Percentiles rank a stretch among this genome's conserved stretches.
phyloP scores from a whole-genome alignment of 23 red algal genomes.

The Rhodosorus marinus region DNA sequence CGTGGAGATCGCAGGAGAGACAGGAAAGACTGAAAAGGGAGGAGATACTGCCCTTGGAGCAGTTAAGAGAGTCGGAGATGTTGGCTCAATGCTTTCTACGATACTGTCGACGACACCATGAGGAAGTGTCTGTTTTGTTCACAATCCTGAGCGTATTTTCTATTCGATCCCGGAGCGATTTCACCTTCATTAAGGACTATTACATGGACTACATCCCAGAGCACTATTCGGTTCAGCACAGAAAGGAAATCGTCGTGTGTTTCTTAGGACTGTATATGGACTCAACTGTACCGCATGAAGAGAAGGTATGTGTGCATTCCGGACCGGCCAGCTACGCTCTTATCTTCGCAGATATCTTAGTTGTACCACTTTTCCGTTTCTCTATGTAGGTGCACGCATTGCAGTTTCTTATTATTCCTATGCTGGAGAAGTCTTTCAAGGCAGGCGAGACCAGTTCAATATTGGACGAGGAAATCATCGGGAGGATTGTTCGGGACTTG shows the following conservation, averaged over 20 bases:
- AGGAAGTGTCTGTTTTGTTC: constrained; percentile 52
- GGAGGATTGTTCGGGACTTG: constrained; percentile 34
- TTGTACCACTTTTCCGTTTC: too few species aligned
- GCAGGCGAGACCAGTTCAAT: constrained; percentile 3
- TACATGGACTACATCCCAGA: constrained; percentile 14
- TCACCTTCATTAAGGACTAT: constrained; percentile 65
- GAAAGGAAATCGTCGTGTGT: constrained; percentile 16
- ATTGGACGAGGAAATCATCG: constrained; percentile 22
- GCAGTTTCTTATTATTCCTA: constrained; percentile 49
- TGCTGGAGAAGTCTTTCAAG: constrained; percentile 23
- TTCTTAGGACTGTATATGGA: constrained; percentile 48
- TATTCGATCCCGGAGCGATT: constrained; percentile 47
- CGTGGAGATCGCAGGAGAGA: constrained; percentile 41
- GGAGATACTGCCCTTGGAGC: constrained; percentile 29
- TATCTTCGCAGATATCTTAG: too few species aligned
- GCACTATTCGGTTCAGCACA: constrained; percentile 1
- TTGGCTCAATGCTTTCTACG: constrained; percentile 41
- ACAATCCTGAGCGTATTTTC: constrained; percentile 72
- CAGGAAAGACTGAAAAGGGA: constrained; percentile 30
- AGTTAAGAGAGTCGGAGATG: constrained; percentile 7
- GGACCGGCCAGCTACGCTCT: too few species aligned
- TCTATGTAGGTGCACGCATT: constrained; percentile 70
- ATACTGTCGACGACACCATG: constrained; percentile 21
- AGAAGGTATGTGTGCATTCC: too few species aligned
- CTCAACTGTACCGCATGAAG: constrained; percentile 15